Evolutionary conservation across 2,329 filamentous ascomycete species (phyloP).

Genomic region (Meredithiella fracta): DNA sequence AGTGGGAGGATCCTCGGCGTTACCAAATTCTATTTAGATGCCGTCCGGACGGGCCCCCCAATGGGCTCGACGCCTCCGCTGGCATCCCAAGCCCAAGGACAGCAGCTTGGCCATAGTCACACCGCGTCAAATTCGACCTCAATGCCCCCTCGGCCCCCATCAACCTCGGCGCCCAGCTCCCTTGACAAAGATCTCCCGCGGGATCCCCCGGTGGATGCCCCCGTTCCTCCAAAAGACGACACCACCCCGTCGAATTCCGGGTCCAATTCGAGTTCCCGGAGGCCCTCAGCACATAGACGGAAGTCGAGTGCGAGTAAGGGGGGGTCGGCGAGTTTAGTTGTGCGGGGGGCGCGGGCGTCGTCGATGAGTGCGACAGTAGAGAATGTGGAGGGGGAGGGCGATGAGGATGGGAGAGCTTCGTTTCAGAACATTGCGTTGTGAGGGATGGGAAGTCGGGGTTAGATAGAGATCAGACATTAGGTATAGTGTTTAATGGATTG

Average conservation of each 20-base stretch:
- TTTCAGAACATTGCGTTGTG: conserved; percentile 13
- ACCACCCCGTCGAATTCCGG: too few species aligned
- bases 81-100: too few species aligned
- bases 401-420: conserved; percentile 17
- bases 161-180: neutral
- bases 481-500: neutral
- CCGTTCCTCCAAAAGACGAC: too few species aligned
- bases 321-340: neutral
- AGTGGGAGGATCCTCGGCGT: conserved; percentile 87
- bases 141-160: too few species aligned
- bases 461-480: neutral
- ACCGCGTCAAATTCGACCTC: too few species aligned
- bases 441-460: neutral
- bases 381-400: conserved; percentile 21
- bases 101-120: too few species aligned
- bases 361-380: conserved; percentile 17
- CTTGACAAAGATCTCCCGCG: conserved; percentile 17
- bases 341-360: conserved; percentile 16
- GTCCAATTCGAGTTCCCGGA: neutral
- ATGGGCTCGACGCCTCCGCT: conserved; percentile 19
- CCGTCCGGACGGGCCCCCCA: conserved; percentile 36
- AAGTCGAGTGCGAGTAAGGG: conserved; percentile 1
- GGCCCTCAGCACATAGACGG: neutral
- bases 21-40: conserved; percentile 89
- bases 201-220: conserved; percentile 13